Percentiles rank a stretch among this genome's conserved stretches.
phyloP scores from a whole-genome alignment of 352 stramenopile species.

The Phytopythium litorale region DNA sequence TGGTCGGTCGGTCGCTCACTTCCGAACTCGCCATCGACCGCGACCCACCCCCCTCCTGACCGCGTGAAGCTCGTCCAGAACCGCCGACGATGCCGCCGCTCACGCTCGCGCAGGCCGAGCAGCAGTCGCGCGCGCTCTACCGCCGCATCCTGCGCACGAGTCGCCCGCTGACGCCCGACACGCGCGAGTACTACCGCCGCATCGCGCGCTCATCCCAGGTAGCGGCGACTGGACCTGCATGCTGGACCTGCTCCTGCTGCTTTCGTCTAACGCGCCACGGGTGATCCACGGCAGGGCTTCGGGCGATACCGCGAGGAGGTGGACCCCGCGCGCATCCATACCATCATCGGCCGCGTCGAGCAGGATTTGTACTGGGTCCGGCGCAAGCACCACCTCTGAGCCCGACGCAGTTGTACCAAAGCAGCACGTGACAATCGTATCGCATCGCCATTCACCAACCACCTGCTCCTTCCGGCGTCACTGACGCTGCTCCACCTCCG shows the following conservation, averaged over 20 bases:
- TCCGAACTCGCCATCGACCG: neutral
- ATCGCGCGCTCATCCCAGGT: slow-evolving; percentile 33
- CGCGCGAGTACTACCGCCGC: slow-evolving; percentile 38
- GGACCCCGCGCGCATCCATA: slow-evolving; percentile 28
- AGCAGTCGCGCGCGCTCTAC: slow-evolving; percentile 31
- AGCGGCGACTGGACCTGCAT: neutral
- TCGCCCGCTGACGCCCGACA: slow-evolving; percentile 32
- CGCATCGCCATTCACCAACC: neutral
- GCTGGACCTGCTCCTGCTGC: neutral
- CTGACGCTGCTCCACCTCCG: slow-evolving; percentile 5
- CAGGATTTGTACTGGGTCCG: slow-evolving; percentile 50
- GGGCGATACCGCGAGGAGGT: slow-evolving; percentile 26
- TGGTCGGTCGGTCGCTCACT: neutral
- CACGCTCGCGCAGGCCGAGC: slow-evolving; percentile 11
- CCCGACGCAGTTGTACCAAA: neutral
- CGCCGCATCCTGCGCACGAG: slow-evolving; percentile 40
- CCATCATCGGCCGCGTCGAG: slow-evolving; percentile 27
- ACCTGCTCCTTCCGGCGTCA: neutral
- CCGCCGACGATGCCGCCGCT: slow-evolving; percentile 4
- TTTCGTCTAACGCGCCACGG: neutral
- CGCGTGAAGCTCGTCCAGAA: neutral
- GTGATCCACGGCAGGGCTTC: slow-evolving; percentile 22
- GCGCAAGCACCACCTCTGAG: slow-evolving; percentile 28
- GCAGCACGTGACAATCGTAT: neutral
- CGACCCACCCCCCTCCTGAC: neutral